Evolutionary conservation across 495 filamentous ascomycete species (phyloP).

Genomic region (Echria macrotheca): DNA sequence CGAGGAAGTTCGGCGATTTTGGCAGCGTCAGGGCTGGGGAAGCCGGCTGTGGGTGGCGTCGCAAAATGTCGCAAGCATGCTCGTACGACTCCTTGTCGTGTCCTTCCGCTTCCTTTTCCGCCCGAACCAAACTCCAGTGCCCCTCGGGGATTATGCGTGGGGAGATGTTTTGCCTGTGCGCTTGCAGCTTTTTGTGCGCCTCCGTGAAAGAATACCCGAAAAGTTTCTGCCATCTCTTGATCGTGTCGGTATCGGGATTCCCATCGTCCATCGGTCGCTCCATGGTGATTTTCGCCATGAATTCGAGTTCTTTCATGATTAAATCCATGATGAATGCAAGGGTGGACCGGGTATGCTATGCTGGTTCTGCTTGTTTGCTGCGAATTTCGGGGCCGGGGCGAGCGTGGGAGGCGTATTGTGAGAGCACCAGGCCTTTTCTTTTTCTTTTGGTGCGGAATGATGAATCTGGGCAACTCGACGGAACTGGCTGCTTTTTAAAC

Average conservation of each 20-base stretch:
- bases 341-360: too few relatives aligned
- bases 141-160: neutral
- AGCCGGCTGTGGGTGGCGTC: neutral
- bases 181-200: neutral
- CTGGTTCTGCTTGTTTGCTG: too few relatives aligned
- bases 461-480: too few relatives aligned
- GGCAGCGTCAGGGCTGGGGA: neutral
- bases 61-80: neutral
- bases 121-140: neutral
- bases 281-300: neutral
- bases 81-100: slow-evolving; percentile 16
- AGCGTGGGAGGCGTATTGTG: too few relatives aligned
- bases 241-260: neutral
- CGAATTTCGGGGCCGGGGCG: too few relatives aligned
- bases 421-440: too few relatives aligned
- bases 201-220: neutral
- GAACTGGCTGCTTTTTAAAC: too few relatives aligned
- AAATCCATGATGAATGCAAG: too few relatives aligned
- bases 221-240: neutral
- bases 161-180: neutral
- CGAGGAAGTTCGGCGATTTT: slow-evolving; percentile 1
- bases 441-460: too few relatives aligned
- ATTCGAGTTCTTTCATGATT: neutral
- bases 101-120: slow-evolving; percentile 12
- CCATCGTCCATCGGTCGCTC: neutral